Evolutionary conservation across 148 eudicot genomes (phyloP), one percentile per base, ranked within the genome.

Genomic region (Cornus controversa): DNA sequence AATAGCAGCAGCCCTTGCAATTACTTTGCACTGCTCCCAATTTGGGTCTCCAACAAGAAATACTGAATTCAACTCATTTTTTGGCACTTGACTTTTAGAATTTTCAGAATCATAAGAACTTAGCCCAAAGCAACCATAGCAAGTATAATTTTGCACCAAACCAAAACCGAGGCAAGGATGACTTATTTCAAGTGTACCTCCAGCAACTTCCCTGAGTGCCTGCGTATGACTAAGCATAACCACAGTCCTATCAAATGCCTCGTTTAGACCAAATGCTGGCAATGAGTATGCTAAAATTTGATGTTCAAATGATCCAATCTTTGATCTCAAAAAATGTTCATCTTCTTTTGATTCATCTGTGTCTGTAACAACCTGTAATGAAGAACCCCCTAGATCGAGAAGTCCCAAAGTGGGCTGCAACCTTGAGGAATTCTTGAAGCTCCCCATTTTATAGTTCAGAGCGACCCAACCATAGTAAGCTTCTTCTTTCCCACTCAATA

Each of bases 381-480:
- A 94, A 8, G 98, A 94, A 76, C 98, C 98, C 71, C 98, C 98
- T 57, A 94, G 76, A 89, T 94, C 98, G 60, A 92, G 91, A 82
- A 90, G 92, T 53, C 98, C 93, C 66, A 92, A 77, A 2, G 92
- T 82, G n/a, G 87, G 64, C 13, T 5, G 70, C 69, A 72, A 70
- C 54, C 79, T 81, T 6, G 80, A 81, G 4, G 87, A 70, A 68
- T 81, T 84, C 34, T 78, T 83, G 71, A 94, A 82, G 57, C 75
- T 71, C 58, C 94, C 94, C 89, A 84, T 84, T 80, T 83, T 87
- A 74, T 88, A 92, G 74, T 94, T 92, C 67, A 92, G 76, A 14
- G 97, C 94, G 78, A 88, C 89, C 98, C 98, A 94, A 54, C 97
- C 97, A 80, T 86, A 94, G 77, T 89, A 90, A 16, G 97, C 98